phyloP scores from a whole-genome alignment of 225 moss, liverwort and hornwort genomes.

The Rhytidiadelphus loreus region DNA sequence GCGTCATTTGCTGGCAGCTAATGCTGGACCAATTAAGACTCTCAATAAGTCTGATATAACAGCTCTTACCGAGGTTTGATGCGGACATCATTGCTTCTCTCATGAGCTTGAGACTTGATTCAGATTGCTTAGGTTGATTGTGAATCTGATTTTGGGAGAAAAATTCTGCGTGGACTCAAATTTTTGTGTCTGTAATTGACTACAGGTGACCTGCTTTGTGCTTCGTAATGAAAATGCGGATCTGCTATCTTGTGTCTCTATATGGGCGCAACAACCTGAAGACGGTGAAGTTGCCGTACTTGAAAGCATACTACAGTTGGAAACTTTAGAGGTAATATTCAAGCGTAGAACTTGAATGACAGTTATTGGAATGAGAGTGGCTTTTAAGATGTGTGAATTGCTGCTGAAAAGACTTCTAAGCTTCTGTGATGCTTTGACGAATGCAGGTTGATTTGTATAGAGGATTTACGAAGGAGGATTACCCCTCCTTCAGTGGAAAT shows the following conservation, averaged over 20 bases:
- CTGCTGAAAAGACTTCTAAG: not conserved
- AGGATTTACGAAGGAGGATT: slow-evolving; percentile 29
- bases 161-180: not conserved
- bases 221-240: slow-evolving; percentile 50
- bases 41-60: slow-evolving; percentile 44
- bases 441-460: slow-evolving; percentile 54
- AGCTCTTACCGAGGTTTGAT: slow-evolving; percentile 37
- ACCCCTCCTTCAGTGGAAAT: slow-evolving; percentile 43
- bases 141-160: not conserved
- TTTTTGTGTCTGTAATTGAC: not conserved
- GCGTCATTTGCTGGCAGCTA: slow-evolving; percentile 23
- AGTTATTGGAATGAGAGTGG: not conserved
- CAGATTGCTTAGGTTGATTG: not conserved
- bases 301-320: slow-evolving; percentile 46
- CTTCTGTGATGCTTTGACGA: not conserved
- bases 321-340: slow-evolving; percentile 41
- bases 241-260: slow-evolving; percentile 37
- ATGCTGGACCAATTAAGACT: slow-evolving; percentile 33
- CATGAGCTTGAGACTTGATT: not conserved
- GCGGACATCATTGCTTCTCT: not conserved
- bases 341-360: not conserved
- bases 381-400: not conserved
- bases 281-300: slow-evolving; percentile 25
- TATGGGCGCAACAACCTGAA: slow-evolving; percentile 48
- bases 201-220: slow-evolving; percentile 48